Evolutionary conservation across 345 rosid species (phyloP).

Genomic region (Anastatica hierochuntica): DNA sequence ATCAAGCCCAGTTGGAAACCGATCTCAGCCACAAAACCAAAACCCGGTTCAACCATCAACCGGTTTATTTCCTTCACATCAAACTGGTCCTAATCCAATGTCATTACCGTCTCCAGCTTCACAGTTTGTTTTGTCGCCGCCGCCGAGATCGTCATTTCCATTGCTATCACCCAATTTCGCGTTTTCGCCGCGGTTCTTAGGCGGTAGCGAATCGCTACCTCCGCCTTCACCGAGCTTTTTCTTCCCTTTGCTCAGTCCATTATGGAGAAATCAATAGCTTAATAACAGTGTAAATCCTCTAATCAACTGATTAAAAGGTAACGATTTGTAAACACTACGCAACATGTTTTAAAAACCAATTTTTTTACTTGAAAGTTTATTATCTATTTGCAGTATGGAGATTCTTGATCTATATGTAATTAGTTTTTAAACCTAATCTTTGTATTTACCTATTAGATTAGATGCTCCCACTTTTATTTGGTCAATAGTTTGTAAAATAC

Average conservation of each 20-base stretch:
- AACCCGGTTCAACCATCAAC: conserved; percentile 25
- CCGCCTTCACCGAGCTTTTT: conserved; percentile 67
- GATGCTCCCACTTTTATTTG: too few relatives aligned
- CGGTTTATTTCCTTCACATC: conserved; percentile 36
- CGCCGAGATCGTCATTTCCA: conserved; percentile 47
- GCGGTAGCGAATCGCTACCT: conserved; percentile 64
- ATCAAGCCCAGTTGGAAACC: conserved; percentile 43
- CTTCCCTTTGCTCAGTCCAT: conserved; percentile 67
- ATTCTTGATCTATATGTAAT: too few relatives aligned
- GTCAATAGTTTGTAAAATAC: too few relatives aligned
- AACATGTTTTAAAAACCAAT: too few relatives aligned
- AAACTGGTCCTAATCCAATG: conserved; percentile 41
- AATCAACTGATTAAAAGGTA: too few relatives aligned
- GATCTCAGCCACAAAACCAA: conserved; percentile 28
- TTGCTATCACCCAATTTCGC: conserved; percentile 60
- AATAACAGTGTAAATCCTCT: not conserved
- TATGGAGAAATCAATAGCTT: conserved; percentile 53
- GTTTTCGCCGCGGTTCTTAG: conserved; percentile 66
- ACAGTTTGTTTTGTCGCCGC: conserved; percentile 58
- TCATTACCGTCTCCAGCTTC: conserved; percentile 64
- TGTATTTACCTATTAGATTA: too few relatives aligned
- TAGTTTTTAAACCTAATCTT: too few relatives aligned
- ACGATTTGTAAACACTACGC: too few relatives aligned
- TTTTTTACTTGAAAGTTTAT: too few relatives aligned
- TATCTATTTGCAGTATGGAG: too few relatives aligned